Evolutionary conservation across 176 grass and related monocot species (phyloP).

Genomic region (Pontederia crassipes): DNA sequence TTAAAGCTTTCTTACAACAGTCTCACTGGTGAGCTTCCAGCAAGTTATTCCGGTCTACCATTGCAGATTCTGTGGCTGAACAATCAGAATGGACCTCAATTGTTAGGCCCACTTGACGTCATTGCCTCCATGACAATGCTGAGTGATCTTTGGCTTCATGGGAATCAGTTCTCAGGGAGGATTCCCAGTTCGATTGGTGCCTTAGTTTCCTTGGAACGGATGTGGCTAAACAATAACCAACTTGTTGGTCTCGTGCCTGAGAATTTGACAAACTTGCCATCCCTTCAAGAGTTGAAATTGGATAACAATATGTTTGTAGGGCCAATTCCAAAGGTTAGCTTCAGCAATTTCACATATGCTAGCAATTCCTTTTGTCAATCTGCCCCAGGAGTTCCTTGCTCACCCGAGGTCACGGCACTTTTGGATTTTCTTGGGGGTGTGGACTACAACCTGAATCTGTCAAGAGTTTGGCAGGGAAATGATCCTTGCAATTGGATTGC

Average conservation of each 20-base stretch:
- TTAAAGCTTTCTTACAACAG: slow-evolving; percentile 66
- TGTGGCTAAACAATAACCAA: slow-evolving; percentile 63
- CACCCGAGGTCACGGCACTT: slow-evolving; percentile 8
- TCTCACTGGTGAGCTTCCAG: slow-evolving; percentile 44
- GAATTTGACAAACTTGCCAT: slow-evolving; percentile 9
- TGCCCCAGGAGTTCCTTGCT: slow-evolving; percentile 3
- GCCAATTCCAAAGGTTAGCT: slow-evolving; percentile 1
- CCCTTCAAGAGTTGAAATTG: slow-evolving; percentile 1
- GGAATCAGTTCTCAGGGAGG: slow-evolving; percentile 60
- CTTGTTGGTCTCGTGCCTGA: slow-evolving; percentile 52
- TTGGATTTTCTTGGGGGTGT: slow-evolving; percentile 12
- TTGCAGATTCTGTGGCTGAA: slow-evolving; percentile 74
- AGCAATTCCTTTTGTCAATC: slow-evolving; percentile 12
- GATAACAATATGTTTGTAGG: slow-evolving; percentile 15
- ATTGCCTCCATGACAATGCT: slow-evolving; percentile 39
- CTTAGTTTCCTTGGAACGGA: slow-evolving; percentile 23
- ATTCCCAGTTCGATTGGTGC: slow-evolving; percentile 41
- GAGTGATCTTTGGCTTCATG: slow-evolving; percentile 67
- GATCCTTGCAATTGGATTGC: slow-evolving; percentile 16
- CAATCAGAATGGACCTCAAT: slow-evolving; percentile 45
- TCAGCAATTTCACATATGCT: slow-evolving; percentile 2
- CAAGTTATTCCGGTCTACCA: slow-evolving; percentile 19
- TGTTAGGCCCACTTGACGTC: slow-evolving; percentile 51
- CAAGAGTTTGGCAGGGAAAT: slow-evolving; percentile 2
- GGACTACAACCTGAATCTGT: neutral